These are phyloP conservation scores for Malbranchea zuffiana DNA, from an alignment of 2,329 filamentous ascomycete genomes.

Conservation along the genomic window DNA sequence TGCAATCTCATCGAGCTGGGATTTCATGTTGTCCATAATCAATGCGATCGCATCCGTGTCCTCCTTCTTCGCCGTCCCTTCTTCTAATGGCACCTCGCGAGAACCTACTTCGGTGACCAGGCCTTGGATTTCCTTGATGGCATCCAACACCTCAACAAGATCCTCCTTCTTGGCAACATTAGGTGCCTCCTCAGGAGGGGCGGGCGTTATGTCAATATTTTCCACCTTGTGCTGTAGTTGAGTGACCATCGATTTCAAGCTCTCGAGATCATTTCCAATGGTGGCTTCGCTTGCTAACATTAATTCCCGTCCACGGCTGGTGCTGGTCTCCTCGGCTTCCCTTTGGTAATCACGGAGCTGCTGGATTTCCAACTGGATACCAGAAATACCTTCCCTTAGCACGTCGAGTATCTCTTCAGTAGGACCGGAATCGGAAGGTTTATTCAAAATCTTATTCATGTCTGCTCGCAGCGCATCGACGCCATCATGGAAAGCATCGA, in stretches of 20 bases:
- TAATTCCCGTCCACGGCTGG: slow-evolving; percentile 44
- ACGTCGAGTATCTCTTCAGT: slow-evolving; percentile 85
- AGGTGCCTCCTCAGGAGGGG: slow-evolving; percentile 31
- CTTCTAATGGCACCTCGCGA: slow-evolving; percentile 21
- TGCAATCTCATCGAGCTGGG: slow-evolving; percentile 69
- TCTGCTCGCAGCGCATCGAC: slow-evolving; percentile 66
- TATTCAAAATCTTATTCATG: slow-evolving; percentile 62
- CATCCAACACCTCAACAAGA: slow-evolving; percentile 37
- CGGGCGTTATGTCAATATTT: slow-evolving; percentile 51
- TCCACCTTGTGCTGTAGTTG: slow-evolving; percentile 80
- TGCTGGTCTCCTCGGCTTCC: slow-evolving; percentile 41
- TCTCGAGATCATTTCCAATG: slow-evolving; percentile 63
- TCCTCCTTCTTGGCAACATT: slow-evolving; percentile 39
- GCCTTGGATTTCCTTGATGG: slow-evolving; percentile 45
- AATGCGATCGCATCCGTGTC: slow-evolving; percentile 87
- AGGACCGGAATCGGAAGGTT: slow-evolving; percentile 68
- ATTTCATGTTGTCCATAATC: slow-evolving; percentile 78
- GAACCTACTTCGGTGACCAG: slow-evolving; percentile 44
- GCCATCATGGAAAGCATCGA: slow-evolving; percentile 55
- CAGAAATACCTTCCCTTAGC: slow-evolving; percentile 68
- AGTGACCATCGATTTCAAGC: slow-evolving; percentile 70
- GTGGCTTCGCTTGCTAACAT: slow-evolving; percentile 46
- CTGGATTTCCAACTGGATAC: slow-evolving; percentile 67
- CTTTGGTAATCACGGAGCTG: slow-evolving; percentile 51
- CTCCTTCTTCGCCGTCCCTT: slow-evolving; percentile 58